phyloP scores from a whole-genome alignment of 2,329 filamentous ascomycete genomes.

The Fusarium nurragi region DNA sequence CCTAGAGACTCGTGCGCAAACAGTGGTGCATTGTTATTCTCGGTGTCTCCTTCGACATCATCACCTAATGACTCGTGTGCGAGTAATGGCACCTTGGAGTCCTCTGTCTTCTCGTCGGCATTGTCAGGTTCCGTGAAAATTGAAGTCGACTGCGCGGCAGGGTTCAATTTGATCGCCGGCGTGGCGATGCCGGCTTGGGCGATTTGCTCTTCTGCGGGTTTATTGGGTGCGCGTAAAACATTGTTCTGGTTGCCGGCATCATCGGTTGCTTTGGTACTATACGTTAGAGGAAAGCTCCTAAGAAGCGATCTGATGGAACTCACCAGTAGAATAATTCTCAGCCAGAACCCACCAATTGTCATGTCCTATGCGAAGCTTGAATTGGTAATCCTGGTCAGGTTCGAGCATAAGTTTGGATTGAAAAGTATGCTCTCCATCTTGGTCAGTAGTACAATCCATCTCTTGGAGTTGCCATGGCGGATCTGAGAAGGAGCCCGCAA shows the following conservation, averaged over 20 bases:
- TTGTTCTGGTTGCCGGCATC: conserved; percentile 60
- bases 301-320: conserved; percentile 30
- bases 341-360: conserved; percentile 77
- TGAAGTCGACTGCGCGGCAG: conserved; percentile 6
- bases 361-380: conserved; percentile 76
- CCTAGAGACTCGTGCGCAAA: conserved; percentile 59
- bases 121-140: conserved; percentile 12
- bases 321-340: conserved; percentile 68
- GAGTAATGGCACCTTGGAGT: conserved; percentile 53
- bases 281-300: conserved; percentile 5
- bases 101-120: conserved; percentile 16
- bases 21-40: conserved; percentile 51
- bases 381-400: conserved; percentile 70
- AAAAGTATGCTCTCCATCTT: conserved; percentile 67
- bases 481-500: conserved; percentile 74
- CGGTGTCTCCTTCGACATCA: conserved; percentile 45
- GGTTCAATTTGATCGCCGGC: conserved; percentile 18
- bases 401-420: conserved; percentile 64
- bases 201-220: conserved; percentile 31
- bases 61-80: conserved; percentile 58
- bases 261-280: conserved; percentile 50
- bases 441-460: conserved; percentile 65
- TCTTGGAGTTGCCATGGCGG: conserved; percentile 74
- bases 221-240: conserved; percentile 47
- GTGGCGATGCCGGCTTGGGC: conserved; percentile 15